phyloP scores from a whole-genome alignment of 2,329 filamentous ascomycete genomes.

The Cryphonectria parasitica region DNA sequence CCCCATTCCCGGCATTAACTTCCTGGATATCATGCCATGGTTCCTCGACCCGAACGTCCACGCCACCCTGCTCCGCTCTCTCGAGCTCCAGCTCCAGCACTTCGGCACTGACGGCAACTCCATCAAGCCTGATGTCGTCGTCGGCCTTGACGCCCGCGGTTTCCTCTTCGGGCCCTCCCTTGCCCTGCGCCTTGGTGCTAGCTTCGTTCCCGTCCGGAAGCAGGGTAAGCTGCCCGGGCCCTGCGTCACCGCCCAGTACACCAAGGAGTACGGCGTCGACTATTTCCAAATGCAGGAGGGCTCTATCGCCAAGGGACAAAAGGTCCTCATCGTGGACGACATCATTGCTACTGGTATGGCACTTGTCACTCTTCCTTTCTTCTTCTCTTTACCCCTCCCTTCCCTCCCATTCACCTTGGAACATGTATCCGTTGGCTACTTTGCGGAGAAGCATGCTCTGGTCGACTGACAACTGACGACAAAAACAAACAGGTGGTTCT shows the following conservation, averaged over 20 bases:
- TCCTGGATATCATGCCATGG: conserved; percentile 97
- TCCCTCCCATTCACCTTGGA: neutral
- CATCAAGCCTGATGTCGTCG: conserved; percentile 80
- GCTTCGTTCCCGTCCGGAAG: conserved; percentile 94
- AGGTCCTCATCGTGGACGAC: conserved; percentile 92
- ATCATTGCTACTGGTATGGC: conserved; percentile 91
- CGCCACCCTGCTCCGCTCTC: conserved; percentile 75
- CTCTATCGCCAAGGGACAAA: conserved; percentile 82
- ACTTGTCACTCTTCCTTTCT: neutral
- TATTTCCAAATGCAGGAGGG: conserved; percentile 95
- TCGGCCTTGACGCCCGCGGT: conserved; percentile 90
- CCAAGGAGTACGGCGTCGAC: conserved; percentile 96
- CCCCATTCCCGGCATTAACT: conserved; percentile 87
- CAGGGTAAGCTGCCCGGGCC: conserved; percentile 92
- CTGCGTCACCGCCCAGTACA: conserved; percentile 80
- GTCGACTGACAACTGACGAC: conserved; percentile 13
- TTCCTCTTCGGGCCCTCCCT: conserved; percentile 94
- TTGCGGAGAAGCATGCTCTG: neutral
- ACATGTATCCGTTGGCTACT: neutral
- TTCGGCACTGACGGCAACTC: conserved; percentile 42
- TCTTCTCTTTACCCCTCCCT: no score
- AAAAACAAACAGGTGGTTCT: conserved; percentile 72
- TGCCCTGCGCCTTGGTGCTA: conserved; percentile 78
- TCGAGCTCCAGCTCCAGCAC: conserved; percentile 79
- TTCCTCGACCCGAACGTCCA: conserved; percentile 81